These are phyloP conservation scores for Sisymbrium altissimum DNA, from an alignment of 345 rosid genomes.

Conservation along the genomic window DNA sequence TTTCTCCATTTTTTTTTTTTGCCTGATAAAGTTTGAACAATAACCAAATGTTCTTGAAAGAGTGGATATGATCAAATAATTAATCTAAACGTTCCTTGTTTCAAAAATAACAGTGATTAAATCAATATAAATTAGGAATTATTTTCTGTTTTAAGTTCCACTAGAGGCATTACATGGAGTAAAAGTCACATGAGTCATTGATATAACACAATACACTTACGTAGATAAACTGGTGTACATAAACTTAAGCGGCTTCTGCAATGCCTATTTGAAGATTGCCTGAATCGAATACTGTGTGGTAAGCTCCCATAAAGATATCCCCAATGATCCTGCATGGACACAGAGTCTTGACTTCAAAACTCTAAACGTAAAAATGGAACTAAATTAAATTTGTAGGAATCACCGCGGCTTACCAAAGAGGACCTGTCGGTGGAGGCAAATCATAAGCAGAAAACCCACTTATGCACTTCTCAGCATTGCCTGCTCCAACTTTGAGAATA, in stretches of 20 bases:
- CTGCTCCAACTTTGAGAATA: conserved; percentile 56
- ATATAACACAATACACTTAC: background rate
- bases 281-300: conserved; percentile 64
- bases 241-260: conserved; percentile 52
- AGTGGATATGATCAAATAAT: background rate
- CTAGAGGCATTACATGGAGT: background rate
- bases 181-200: background rate
- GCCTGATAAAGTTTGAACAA: background rate
- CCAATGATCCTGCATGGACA: conserved; percentile 62
- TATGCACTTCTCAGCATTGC: conserved; percentile 49
- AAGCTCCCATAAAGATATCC: conserved; percentile 79
- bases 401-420: conserved; percentile 52
- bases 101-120: background rate
- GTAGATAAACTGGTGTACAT: background rate
- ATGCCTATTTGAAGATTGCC: conserved; percentile 61
- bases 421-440: conserved; percentile 66
- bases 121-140: background rate
- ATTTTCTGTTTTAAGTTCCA: background rate
- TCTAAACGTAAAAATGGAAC: background rate
- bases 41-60: background rate
- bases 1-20: background rate
- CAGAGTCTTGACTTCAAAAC: background rate
- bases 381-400: background rate
- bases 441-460: conserved; percentile 69
- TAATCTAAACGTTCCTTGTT: background rate